phyloP scores from a whole-genome alignment of 2,329 filamentous ascomycete species.

The Bisporella sp. region DNA sequence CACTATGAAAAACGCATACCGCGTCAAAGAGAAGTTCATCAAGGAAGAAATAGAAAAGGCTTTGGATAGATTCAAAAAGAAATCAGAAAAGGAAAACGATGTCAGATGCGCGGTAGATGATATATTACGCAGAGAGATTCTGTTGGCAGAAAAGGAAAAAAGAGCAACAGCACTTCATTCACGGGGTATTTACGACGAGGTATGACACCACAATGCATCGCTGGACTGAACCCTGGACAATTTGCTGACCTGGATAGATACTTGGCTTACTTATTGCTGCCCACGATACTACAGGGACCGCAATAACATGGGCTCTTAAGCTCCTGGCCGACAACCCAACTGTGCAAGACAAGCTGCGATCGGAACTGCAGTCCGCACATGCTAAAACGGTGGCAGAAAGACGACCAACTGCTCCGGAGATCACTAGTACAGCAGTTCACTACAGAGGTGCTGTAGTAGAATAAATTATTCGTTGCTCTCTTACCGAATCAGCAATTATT shows the following conservation, averaged over 20 bases:
- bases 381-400: not conserved
- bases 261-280: constrained; percentile 6
- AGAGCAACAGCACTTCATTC: constrained; percentile 3
- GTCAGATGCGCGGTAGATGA: constrained; percentile 6
- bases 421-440: constrained; percentile 7
- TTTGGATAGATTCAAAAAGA: not conserved
- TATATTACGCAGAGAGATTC: constrained; percentile 5
- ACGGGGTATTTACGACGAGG: constrained; percentile 4
- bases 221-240: not conserved
- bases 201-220: no score
- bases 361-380: constrained; percentile 1
- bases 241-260: not conserved
- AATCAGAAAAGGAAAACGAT: not conserved
- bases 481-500: no score
- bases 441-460: no score
- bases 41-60: constrained; percentile 1
- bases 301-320: constrained; percentile 6
- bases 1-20: not conserved
- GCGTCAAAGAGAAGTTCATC: constrained; percentile 5
- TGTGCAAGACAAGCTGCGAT: constrained; percentile 9
- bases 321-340: constrained; percentile 5
- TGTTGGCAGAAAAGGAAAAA: constrained; percentile 3
- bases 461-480: no score
- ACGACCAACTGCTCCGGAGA: constrained; percentile 10
- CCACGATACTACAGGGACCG: constrained; percentile 8